Conservation (phyloP, 2,329 filamentous ascomycete species). For the Chrysoporthe cubensis region DNA sequence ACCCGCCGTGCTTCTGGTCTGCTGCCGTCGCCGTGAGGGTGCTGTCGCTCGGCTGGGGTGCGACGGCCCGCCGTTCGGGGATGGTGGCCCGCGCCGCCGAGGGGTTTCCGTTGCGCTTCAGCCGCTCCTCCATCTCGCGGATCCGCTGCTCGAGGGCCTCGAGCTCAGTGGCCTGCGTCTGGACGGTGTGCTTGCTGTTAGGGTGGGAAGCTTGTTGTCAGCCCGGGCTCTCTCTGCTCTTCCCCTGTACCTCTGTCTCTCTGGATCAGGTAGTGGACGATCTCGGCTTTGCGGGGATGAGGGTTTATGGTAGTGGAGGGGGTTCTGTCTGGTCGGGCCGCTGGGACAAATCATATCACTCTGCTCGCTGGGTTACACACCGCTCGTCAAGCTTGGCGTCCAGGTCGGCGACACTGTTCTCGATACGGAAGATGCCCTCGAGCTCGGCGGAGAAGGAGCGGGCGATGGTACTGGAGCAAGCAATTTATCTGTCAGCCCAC, state of each 20-base stretch:
- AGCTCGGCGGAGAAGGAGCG: conserved; percentile 85
- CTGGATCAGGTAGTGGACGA: background rate
- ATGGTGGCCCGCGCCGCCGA: conserved; percentile 35
- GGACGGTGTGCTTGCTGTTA: conserved; percentile 78
- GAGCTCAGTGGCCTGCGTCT: conserved; percentile 75
- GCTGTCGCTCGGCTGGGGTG: conserved; percentile 30
- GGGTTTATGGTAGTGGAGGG: background rate
- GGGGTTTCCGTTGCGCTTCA: conserved; percentile 48
- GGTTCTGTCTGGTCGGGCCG: conserved; percentile 1
- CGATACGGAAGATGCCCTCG: conserved; percentile 87
- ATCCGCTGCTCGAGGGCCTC: conserved; percentile 84
- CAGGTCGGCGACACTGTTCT: conserved; percentile 70
- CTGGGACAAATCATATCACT: background rate
- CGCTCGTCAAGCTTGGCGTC: conserved; percentile 74
- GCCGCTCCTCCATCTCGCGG: conserved; percentile 80
- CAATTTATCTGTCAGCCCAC: conserved; percentile 27
- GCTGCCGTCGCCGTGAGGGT: conserved; percentile 32
- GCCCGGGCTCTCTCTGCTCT: conserved; percentile 4
- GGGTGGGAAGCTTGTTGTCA: conserved; percentile 20
- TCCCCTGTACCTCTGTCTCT: background rate
- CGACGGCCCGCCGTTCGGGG: conserved; percentile 37
- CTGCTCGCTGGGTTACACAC: conserved; percentile 54
- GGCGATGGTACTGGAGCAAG: conserved; percentile 72
- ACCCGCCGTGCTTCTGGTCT: conserved; percentile 44
- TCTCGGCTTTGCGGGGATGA: background rate